phyloP scores from a whole-genome alignment of 2,329 filamentous ascomycete genomes.

The Aspergillus nomiae region DNA sequence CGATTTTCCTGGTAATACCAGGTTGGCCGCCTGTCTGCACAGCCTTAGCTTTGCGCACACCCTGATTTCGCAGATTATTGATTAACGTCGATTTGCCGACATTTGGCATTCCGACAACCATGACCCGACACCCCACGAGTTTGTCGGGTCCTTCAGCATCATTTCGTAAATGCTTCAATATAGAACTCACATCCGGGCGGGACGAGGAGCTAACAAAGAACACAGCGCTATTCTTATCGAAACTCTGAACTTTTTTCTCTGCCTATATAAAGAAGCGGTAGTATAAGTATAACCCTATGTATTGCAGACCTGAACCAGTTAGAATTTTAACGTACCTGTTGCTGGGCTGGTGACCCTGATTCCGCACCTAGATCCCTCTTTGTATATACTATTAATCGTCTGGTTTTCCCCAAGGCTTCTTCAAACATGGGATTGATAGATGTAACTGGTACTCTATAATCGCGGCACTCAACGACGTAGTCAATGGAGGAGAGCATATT shows the following conservation, averaged over 20 bases:
- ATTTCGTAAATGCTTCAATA: constrained; percentile 35
- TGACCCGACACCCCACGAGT: constrained; percentile 78
- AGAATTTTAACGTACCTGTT: constrained; percentile 35
- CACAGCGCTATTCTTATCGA: constrained; percentile 35
- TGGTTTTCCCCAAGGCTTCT: constrained; percentile 68
- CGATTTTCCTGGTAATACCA: constrained; percentile 84
- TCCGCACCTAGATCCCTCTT: constrained; percentile 74
- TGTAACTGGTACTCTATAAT: constrained; percentile 86
- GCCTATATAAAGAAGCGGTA: constrained; percentile 20
- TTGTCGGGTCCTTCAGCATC: constrained; percentile 40
- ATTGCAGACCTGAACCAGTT: too few species aligned
- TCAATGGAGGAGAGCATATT: constrained; percentile 76
- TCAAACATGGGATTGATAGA: constrained; percentile 91
- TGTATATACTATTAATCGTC: constrained; percentile 85
- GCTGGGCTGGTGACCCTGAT: constrained; percentile 42
- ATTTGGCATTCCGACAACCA: constrained; percentile 97
- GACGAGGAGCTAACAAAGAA: constrained; percentile 40
- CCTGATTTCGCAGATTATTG: constrained; percentile 74
- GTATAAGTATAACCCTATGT: neutral
- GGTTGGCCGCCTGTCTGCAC: constrained; percentile 83
- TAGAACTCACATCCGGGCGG: constrained; percentile 32
- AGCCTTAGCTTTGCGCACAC: constrained; percentile 68
- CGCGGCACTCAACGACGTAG: constrained; percentile 90
- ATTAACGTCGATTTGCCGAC: constrained; percentile 95
- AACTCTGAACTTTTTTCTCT: constrained; percentile 36